These are phyloP conservation scores for Aspergillus unguis DNA, from an alignment of 2,329 filamentous ascomycete species.

Conservation along the genomic window DNA sequence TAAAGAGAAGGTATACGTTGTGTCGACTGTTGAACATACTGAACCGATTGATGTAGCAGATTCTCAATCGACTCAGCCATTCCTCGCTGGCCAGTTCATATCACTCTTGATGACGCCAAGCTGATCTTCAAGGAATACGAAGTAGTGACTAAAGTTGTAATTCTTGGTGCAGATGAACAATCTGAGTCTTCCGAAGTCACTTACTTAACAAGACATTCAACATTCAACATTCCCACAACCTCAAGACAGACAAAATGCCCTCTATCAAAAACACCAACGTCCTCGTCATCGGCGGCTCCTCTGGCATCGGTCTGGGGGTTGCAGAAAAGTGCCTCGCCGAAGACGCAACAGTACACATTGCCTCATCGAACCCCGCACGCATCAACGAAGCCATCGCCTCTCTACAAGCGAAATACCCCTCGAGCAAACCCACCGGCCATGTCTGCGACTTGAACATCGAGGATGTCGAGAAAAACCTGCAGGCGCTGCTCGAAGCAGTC, in stretches of 20 bases:
- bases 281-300: constrained; percentile 52
- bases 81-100: too few relatives aligned
- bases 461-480: constrained; percentile 45
- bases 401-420: constrained; percentile 27
- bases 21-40: too few relatives aligned
- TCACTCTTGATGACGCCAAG: too few relatives aligned
- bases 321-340: constrained; percentile 51
- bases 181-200: too few relatives aligned
- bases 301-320: constrained; percentile 51
- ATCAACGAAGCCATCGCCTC: constrained; percentile 39
- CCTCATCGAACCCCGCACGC: constrained; percentile 41
- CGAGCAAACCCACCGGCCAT: constrained; percentile 23
- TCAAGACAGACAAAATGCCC: not conserved
- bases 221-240: not conserved
- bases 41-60: too few relatives aligned
- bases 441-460: constrained; percentile 43
- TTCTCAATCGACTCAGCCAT: too few relatives aligned
- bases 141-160: too few relatives aligned
- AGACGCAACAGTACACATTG: constrained; percentile 47
- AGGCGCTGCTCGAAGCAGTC: constrained; percentile 40
- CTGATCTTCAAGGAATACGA: too few relatives aligned
- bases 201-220: too few relatives aligned
- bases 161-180: too few relatives aligned
- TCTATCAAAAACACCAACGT: constrained; percentile 25
- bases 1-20: too few relatives aligned